Evolutionary conservation across 1,139 yeast genomes (phyloP), one percentile per base, ranked within the genome.

Genomic region (Saccharomyces hybrid): DNA sequence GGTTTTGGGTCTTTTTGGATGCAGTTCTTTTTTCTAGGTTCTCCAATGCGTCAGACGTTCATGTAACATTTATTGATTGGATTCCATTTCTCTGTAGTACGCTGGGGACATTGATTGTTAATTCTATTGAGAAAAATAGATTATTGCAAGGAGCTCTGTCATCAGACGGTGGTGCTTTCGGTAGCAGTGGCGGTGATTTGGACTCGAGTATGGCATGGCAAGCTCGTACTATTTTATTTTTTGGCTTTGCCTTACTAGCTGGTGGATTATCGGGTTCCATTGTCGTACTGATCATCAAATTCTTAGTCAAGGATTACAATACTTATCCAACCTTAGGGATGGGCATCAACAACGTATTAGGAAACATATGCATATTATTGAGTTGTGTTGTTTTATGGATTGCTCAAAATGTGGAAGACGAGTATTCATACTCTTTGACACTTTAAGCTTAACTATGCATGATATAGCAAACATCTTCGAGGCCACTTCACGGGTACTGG

Each of bases 231-330:
- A 84, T 95, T 14, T 76, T 93, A 58, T 93, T 95, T 68, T 76
- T 88, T 64, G 99, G 99, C 8, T 93, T 93, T 70, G 87, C 97
- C 2, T 76, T 91, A 52, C 77, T 93, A 58, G 97, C 98, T 0
- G 95, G 97, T 52, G 99, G 99, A 1, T 76, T 93, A 60, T 90
- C 97, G 21, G 98, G 98, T 1, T 84, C 95, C 6, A 81, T 93
- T 62, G 90, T 90, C 70, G 93, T 93, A 16, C 77, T 93, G 60
- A 87, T 91, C 49, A 77, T 93, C 64, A 88, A 93, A 71, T 93
- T 88, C 70, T 73, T 91, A 58, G 77, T 89, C 64, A 88, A 89
- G 60, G 86, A 86, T 61, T 88, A 81, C 69, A 75, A 78, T 27
- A 73, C 79, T 38, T 84, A 85, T 77, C 97, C 98, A 47, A 90